Conservation (phyloP, 805 yeast species). For the Saturnispora kantuleensis region DNA sequence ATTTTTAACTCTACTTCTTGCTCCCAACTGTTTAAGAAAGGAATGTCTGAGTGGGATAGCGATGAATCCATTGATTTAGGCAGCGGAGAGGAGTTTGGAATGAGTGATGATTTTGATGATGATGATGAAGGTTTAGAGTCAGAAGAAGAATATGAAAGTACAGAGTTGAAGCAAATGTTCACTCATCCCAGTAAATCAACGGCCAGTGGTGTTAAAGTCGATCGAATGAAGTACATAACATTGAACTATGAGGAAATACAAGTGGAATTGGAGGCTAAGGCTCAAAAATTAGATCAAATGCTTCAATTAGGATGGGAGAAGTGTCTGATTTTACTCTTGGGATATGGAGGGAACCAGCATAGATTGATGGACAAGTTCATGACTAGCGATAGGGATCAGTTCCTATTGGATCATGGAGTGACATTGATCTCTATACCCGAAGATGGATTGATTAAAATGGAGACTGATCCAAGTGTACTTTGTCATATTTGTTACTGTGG, state of each 20-base stretch:
- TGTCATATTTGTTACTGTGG: constrained; percentile 74
- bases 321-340: constrained; percentile 35
- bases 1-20: neutral
- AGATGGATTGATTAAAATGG: constrained; percentile 5
- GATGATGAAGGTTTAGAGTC: constrained; percentile 15
- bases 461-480: constrained; percentile 25
- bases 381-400: constrained; percentile 28
- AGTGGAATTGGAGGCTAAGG: constrained; percentile 19
- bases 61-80: too few species aligned
- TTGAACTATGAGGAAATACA: constrained; percentile 26
- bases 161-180: constrained; percentile 8
- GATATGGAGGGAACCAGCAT: constrained; percentile 52
- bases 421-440: constrained; percentile 25
- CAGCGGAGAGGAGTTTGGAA: neutral
- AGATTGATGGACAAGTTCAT: constrained; percentile 44
- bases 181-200: constrained; percentile 17
- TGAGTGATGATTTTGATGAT: constrained; percentile 2
- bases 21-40: too few species aligned
- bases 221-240: constrained; percentile 22
- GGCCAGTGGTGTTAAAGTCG: constrained; percentile 16
- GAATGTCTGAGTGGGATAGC: too few species aligned
- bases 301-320: constrained; percentile 31
- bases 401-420: constrained; percentile 23
- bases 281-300: constrained; percentile 27
- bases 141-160: constrained; percentile 3